Evolutionary conservation across 2,329 filamentous ascomycete genomes (phyloP).

Genomic region (Clarireedia paspali): DNA sequence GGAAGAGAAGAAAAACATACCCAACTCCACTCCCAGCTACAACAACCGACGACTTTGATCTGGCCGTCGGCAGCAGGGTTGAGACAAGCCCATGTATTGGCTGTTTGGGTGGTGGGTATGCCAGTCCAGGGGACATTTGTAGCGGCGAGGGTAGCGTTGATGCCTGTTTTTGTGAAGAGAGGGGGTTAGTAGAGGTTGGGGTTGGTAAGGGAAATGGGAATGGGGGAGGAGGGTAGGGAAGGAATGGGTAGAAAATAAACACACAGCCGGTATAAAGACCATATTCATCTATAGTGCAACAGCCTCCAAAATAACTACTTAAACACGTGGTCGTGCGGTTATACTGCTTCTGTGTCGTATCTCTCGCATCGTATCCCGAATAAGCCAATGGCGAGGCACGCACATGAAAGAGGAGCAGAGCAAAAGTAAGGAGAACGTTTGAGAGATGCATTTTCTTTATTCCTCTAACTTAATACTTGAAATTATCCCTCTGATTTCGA

Average conservation of each 20-base stretch:
- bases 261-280: not conserved
- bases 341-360: not conserved
- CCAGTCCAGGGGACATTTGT: not conserved
- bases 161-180: not conserved
- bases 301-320: constrained; percentile 7
- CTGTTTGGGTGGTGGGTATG: not conserved
- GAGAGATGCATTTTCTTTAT: no score
- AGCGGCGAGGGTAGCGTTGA: not conserved
- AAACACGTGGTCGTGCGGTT: constrained; percentile 5
- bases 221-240: not conserved
- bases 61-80: not conserved
- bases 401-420: not conserved
- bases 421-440: not conserved
- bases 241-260: not conserved
- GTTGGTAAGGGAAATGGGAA: not conserved
- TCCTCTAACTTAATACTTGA: no score
- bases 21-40: not conserved
- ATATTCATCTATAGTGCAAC: not conserved
- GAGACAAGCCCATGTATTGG: constrained; percentile 2
- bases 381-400: not conserved
- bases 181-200: not conserved
- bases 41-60: not conserved
- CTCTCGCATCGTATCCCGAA: not conserved
- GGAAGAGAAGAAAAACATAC: not conserved
- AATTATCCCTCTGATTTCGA: no score